Evolutionary conservation across 2,329 filamentous ascomycete species (phyloP), one percentile per base, ranked within the genome.

Genomic region (Colletotrichum noveboracense): DNA sequence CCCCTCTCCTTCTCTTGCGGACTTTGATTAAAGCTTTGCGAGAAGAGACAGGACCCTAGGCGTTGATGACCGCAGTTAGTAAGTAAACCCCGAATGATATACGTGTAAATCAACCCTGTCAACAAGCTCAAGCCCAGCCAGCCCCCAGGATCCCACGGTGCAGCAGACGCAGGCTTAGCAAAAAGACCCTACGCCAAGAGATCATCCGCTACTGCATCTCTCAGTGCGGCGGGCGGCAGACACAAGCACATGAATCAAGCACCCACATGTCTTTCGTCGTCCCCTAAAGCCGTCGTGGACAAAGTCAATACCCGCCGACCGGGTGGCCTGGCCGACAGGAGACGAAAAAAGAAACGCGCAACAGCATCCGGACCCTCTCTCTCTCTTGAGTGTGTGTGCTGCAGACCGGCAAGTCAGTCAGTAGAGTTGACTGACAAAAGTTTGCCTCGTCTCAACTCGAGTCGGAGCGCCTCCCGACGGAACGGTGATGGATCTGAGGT

Each of bases 131-230:
- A 52, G n/a, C 43, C 43, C 34, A 38, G 60, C 60, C 58, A 18
- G 24, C 36, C 34, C 61, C 9, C 2, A 64, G 34, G 32, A 64
- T 30, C 16, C 55, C 24, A 18, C 24, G 55, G 55, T 58, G 55
- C 55, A 26, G 26, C 32, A 32, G 32, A 64, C n/a, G 60, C 62
- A n/a, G 26, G 24, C 56, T 32, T 36, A 34, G 43, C 43, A 21
- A 56, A 61, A 62, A 26, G 18, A 38, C 43, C 62, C 38, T 58
- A 56, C 10, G 73, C 70, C 70, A 65, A 69, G 64, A 66, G 70
- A 69, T 74, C 70, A 69, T 65, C 74, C 58, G 70, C 74, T 76
- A 55, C 64, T 71, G 67, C 67, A 74, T 58, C 58, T 74, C 60
- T 34, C 67, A 70, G 68, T 26, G 56, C 71, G 52, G 69, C 16